Percentiles rank a stretch among this genome's conserved stretches.
Evolutionary conservation across 352 stramenopile genomes (phyloP).

Genomic region (Phytophthora europaea): DNA sequence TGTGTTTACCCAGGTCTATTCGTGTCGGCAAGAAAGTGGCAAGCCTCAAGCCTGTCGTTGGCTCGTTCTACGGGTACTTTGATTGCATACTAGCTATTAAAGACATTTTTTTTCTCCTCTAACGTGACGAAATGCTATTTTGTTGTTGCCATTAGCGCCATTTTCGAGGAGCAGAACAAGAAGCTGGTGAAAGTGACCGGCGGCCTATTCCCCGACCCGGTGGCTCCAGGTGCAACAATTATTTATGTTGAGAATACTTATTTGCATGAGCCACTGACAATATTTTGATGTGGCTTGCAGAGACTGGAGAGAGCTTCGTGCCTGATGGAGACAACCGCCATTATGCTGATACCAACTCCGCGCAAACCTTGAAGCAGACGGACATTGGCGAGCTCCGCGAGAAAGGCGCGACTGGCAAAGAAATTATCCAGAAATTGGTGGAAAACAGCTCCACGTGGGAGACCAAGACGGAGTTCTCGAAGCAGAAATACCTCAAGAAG

Average conservation of each 20-base stretch:
- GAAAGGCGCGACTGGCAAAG: conserved; percentile 73
- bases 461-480: conserved; percentile 96
- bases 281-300: conserved; percentile 25
- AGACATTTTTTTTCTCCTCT: neutral
- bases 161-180: conserved; percentile 91
- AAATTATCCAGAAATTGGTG: conserved; percentile 94
- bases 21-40: conserved; percentile 87
- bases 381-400: conserved; percentile 80
- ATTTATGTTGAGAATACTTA: neutral
- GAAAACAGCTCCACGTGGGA: conserved; percentile 96
- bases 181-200: conserved; percentile 74
- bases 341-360: conserved; percentile 89
- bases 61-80: conserved; percentile 73
- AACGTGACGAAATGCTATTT: neutral
- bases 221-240: conserved; percentile 61
- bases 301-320: conserved; percentile 85
- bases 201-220: conserved; percentile 84
- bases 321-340: conserved; percentile 81
- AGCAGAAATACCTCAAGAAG: conserved; percentile 97
- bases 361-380: conserved; percentile 77
- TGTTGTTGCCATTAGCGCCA: conserved; percentile 45
- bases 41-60: conserved; percentile 74
- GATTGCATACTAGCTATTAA: no score
- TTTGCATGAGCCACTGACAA: neutral
- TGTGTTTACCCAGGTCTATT: conserved; percentile 48